These are phyloP conservation scores for Deakozyma indianensis DNA, from an alignment of 805 yeast species.

Conservation along the genomic window DNA sequence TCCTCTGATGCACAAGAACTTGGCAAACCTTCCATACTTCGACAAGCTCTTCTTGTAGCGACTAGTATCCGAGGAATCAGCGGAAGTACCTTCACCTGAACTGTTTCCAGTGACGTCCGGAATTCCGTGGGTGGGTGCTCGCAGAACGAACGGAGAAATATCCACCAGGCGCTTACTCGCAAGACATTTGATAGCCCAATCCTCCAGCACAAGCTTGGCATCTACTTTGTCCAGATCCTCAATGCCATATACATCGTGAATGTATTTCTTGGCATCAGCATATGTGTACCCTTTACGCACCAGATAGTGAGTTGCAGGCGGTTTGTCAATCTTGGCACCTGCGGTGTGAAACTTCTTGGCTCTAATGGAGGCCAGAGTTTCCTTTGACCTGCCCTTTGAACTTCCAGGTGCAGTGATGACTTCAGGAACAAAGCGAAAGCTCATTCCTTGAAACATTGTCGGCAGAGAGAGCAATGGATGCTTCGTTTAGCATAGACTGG, in stretches of 20 bases:
- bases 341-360: not conserved
- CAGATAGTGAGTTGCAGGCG: slow-evolving; percentile 1
- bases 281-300: slow-evolving; percentile 2
- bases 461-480: not conserved
- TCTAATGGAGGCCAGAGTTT: not conserved
- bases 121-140: not conserved
- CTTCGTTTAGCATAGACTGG: not conserved
- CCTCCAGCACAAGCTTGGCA: slow-evolving; percentile 8
- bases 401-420: not conserved
- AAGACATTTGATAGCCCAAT: slow-evolving; percentile 22
- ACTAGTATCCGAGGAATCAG: not conserved
- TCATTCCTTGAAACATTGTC: not conserved
- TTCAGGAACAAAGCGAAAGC: not conserved
- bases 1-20: slow-evolving; percentile 3
- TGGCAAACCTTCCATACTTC: slow-evolving; percentile 1
- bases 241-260: slow-evolving; percentile 4
- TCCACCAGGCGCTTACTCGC: slow-evolving; percentile 10
- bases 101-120: not conserved
- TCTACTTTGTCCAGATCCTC: slow-evolving; percentile 1
- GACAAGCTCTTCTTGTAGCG: not conserved
- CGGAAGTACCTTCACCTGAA: not conserved
- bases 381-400: not conserved
- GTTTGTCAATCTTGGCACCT: slow-evolving; percentile 12
- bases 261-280: not conserved
- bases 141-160: not conserved